Evolutionary conservation across 331 rosid genomes (phyloP).

Genomic region (Quercus tomentella): DNA sequence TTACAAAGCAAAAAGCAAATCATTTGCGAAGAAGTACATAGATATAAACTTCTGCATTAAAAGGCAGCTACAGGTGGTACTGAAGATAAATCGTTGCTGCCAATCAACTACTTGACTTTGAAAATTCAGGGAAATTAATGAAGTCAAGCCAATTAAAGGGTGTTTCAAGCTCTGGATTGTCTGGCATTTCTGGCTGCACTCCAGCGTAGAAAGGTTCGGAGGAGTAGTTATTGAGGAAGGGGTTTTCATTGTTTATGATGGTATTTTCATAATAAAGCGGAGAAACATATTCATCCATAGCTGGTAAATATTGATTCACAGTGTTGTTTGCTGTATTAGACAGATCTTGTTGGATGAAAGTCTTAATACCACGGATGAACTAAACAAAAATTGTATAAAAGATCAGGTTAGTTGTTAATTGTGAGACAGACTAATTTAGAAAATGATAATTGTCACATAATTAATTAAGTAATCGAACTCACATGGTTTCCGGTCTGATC

Average conservation of each 20-base stretch:
- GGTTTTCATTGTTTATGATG: too few species aligned
- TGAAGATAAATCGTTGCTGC: neutral
- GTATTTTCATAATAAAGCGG: neutral
- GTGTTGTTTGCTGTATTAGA: neutral
- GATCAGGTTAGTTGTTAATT: too few species aligned
- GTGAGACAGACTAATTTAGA: too few species aligned
- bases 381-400: neutral
- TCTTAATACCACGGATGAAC: constrained; percentile 11
- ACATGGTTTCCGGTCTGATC: constrained; percentile 12
- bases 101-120: neutral
- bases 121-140: neutral
- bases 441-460: too few species aligned
- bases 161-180: neutral
- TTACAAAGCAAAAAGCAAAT: too few species aligned
- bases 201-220: neutral
- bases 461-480: neutral
- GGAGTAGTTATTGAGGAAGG: too few species aligned
- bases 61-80: too few species aligned
- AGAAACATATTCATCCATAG: neutral
- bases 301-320: neutral
- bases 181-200: neutral
- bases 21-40: too few species aligned
- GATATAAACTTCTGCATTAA: too few species aligned
- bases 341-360: too few species aligned
- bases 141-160: neutral